These are phyloP conservation scores for Tuber calosporum DNA, from an alignment of 495 filamentous ascomycete genomes.

Conservation along the genomic window DNA sequence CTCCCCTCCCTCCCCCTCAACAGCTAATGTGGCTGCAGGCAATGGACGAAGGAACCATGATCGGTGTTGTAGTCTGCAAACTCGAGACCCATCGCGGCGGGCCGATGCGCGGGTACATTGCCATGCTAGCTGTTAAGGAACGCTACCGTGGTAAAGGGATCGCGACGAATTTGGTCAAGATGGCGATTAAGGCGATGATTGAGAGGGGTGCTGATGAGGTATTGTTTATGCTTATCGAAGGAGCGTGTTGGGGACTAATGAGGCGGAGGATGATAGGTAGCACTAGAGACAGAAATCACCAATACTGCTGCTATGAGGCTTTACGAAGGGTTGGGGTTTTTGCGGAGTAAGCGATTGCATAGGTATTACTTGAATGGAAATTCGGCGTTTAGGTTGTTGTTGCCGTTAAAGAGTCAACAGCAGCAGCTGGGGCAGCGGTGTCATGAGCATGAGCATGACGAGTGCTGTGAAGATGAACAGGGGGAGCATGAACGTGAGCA, in stretches of 20 bases:
- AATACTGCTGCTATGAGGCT: conserved; percentile 87
- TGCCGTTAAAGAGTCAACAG: conserved; percentile 65
- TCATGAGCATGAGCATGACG: conserved; percentile 15
- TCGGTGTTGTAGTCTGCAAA: conserved; percentile 94
- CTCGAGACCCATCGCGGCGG: conserved; percentile 75
- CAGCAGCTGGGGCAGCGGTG: conserved; percentile 37
- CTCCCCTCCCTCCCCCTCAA: not conserved
- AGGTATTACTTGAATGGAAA: conserved; percentile 96
- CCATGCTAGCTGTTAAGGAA: conserved; percentile 86
- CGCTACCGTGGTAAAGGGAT: conserved; percentile 78
- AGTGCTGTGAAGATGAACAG: conserved; percentile 22
- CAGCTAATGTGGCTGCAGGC: conserved; percentile 15
- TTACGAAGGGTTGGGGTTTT: conserved; percentile 88
- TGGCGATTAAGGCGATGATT: conserved; percentile 89
- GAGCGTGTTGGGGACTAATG: not conserved
- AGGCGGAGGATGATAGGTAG: conserved; percentile 52
- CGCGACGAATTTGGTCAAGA: conserved; percentile 72
- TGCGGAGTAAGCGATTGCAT: conserved; percentile 86
- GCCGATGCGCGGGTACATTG: conserved; percentile 87
- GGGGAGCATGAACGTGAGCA: conserved; percentile 25
- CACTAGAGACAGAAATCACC: conserved; percentile 92
- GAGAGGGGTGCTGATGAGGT: conserved; percentile 79
- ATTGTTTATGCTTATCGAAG: conserved; percentile 14
- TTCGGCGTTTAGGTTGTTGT: conserved; percentile 78
- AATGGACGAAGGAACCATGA: conserved; percentile 47